Evolutionary conservation across 1,284 basidiomycete genomes (phyloP), one percentile per base, ranked within the genome.

Genomic region (Trametes versicolor): DNA sequence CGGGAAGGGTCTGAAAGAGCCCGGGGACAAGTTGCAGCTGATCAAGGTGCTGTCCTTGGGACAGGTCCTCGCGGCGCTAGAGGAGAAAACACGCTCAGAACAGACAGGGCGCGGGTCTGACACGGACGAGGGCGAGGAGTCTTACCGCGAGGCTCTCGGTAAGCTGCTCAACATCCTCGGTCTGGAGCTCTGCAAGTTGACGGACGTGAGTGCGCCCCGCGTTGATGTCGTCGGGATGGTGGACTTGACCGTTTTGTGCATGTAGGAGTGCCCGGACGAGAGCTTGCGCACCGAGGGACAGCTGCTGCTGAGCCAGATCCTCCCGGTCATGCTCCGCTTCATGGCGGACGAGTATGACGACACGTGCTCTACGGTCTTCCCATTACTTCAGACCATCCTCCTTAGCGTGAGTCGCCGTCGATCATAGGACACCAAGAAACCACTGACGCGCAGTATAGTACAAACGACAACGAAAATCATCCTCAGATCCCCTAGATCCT

Each of bases 1-100:
- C 27, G 83, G 87, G 41, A 99, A 99, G 78, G 98, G 98, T 19
- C 87, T 99, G 68, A 97, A 99, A 75, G 95, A 96, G 74, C 90
- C 96, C 0, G 80, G 84, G 2, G 97, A 99, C 78, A 98, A 99
- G 80, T 79, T 99, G 9, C 91, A 96, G 72, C 84, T 99, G 13
- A 86, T 99, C 70, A 92, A 95, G 73, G 93, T 98, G 1, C 86
- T 99, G 50, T 93, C 97, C 54, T 81, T 98, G 7, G 89, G 90
- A 5, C 86, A 91, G 63, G 89, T 97, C 25, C 80, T 98, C 6
- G 89, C 89, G 57, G 90, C 91, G 1, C 80, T 98, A 27, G 94
- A 97, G 80, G 79, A 85, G 17, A 90, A 90, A 75, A 97, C 94
- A 8, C 83, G 91, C 43, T 80, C 81, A 64, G 86, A 91, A 71